Conservation (phyloP, 2,329 filamentous ascomycete genomes). For the Cladophialophora psammophila region DNA sequence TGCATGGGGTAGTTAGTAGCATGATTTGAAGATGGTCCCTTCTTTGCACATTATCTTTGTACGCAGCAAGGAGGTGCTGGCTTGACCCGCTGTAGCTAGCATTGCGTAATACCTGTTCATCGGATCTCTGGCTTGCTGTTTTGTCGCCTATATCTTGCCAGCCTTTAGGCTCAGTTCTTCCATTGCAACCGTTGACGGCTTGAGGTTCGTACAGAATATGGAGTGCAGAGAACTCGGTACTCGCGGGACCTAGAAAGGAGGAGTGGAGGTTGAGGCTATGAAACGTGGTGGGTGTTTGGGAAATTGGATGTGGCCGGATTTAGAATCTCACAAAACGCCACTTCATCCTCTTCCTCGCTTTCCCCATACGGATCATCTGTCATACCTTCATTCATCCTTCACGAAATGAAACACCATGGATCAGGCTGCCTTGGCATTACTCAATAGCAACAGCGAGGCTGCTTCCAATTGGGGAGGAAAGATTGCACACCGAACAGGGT, state of each 20-base stretch:
- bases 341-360: slow-evolving; percentile 1
- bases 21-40: slow-evolving; percentile 31
- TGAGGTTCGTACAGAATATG: no score
- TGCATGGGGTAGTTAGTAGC: slow-evolving; percentile 14
- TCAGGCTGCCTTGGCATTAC: neutral
- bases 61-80: slow-evolving; percentile 37
- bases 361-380: neutral
- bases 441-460: neutral
- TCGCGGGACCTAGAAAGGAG: neutral
- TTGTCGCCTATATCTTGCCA: neutral
- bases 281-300: neutral
- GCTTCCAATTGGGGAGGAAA: neutral
- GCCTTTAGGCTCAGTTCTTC: neutral
- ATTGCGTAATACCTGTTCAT: slow-evolving; percentile 40
- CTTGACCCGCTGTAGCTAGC: slow-evolving; percentile 37
- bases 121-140: slow-evolving; percentile 14
- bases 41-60: slow-evolving; percentile 37
- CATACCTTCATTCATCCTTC: neutral
- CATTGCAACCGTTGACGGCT: neutral
- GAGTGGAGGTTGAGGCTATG: neutral
- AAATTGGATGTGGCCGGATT: slow-evolving; percentile 16
- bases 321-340: neutral
- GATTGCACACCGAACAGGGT: neutral
- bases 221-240: no score
- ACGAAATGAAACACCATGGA: neutral